Conservation (phyloP, 768 basidiomycete species). For the Serpula lacrymans region DNA sequence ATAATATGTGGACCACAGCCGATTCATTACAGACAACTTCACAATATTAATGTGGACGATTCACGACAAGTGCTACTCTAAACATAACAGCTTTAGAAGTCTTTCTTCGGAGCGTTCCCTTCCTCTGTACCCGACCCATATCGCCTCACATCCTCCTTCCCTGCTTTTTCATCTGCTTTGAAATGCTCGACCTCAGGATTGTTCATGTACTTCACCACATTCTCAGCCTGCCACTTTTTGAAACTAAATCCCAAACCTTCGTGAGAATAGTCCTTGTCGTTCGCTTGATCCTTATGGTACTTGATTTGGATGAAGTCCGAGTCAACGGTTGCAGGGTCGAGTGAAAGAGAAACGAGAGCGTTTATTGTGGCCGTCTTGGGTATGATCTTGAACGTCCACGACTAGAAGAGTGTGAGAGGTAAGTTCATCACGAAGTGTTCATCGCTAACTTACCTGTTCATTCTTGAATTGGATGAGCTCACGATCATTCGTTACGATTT, state of each 20-base stretch:
- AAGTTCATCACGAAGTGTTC: not conserved
- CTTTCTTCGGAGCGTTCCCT: not conserved
- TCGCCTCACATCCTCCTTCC: constrained; percentile 1
- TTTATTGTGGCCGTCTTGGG: constrained; percentile 38
- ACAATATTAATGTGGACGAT: too few relatives aligned
- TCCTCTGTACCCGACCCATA: constrained; percentile 1
- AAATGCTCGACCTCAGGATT: constrained; percentile 19
- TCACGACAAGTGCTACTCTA: too few relatives aligned
- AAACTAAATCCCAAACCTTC: constrained; percentile 37
- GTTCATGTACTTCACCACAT: constrained; percentile 16
- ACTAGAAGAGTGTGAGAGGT: constrained; percentile 13
- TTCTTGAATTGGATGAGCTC: constrained; percentile 41
- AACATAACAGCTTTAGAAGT: too few relatives aligned
- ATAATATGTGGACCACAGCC: too few relatives aligned
- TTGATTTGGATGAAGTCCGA: constrained; percentile 38
- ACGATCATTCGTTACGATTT: constrained; percentile 33
- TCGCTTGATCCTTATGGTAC: constrained; percentile 39
- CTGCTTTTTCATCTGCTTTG: constrained; percentile 11
- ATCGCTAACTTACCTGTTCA: constrained; percentile 28
- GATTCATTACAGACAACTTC: too few relatives aligned
- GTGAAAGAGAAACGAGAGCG: constrained; percentile 36
- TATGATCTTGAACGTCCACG: constrained; percentile 37
- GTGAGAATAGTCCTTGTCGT: constrained; percentile 41
- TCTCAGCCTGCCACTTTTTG: constrained; percentile 40
- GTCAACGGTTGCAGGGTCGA: constrained; percentile 37